phyloP scores from a whole-genome alignment of 257 asterid genomes.

The Solanum lycopersicoides region DNA sequence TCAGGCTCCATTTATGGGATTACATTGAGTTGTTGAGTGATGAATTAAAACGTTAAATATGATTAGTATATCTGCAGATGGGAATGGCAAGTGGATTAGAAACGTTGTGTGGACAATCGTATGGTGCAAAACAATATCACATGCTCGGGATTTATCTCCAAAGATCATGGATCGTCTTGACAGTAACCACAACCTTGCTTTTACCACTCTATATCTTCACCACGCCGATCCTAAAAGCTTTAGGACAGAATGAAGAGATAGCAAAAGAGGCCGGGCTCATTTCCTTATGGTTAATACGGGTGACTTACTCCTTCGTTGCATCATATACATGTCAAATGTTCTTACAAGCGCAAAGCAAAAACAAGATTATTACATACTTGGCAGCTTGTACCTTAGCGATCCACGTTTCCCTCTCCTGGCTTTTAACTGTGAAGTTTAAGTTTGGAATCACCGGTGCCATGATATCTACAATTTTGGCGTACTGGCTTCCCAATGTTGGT shows the following conservation, averaged over 20 bases:
- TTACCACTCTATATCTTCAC: constrained; percentile 44
- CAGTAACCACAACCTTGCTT: constrained; percentile 20
- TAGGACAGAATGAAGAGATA: constrained; percentile 53
- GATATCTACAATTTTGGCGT: constrained; percentile 52
- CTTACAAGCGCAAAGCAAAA: constrained; percentile 77
- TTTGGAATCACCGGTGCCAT: constrained; percentile 55
- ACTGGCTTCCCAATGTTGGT: constrained; percentile 69
- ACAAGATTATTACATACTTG: constrained; percentile 51
- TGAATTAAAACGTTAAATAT: background rate
- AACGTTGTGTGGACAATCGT: constrained; percentile 82
- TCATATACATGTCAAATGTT: constrained; percentile 74
- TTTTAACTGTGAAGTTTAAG: constrained; percentile 34
- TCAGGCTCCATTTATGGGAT: background rate
- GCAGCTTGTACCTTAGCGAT: constrained; percentile 38
- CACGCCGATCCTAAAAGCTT: constrained; percentile 38
- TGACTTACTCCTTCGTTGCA: constrained; percentile 34
- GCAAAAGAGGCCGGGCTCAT: constrained; percentile 38
- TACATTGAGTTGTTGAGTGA: background rate
- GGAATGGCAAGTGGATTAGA: constrained; percentile 80
- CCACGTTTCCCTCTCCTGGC: constrained; percentile 55
- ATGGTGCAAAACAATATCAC: constrained; percentile 63
- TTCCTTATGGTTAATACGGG: constrained; percentile 48
- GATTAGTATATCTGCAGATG: constrained; percentile 25
- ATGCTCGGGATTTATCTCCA: constrained; percentile 82
- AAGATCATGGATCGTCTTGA: constrained; percentile 60